phyloP scores from a whole-genome alignment of 495 filamentous ascomycete genomes.

The Penicilliopsis zonata region DNA sequence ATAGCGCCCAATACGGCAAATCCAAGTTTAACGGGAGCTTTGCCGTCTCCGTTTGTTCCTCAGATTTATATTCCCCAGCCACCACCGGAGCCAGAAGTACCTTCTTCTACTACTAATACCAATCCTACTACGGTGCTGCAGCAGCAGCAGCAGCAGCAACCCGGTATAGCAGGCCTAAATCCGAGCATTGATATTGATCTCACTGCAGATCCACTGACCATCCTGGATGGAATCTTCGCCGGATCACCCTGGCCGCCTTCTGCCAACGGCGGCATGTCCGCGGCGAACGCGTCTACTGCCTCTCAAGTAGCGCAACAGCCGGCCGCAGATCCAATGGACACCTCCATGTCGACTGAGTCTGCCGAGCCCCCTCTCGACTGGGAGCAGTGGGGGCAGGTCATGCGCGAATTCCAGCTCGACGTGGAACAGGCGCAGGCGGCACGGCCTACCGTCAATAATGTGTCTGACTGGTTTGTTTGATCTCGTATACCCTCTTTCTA shows the following conservation, averaged over 20 bases:
- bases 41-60: conserved; percentile 5
- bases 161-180: no score
- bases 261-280: no score
- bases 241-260: no score
- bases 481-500: not conserved
- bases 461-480: conserved; percentile 23
- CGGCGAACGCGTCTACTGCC: no score
- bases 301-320: no score
- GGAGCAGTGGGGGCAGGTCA: conserved; percentile 39
- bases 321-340: no score
- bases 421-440: conserved; percentile 16
- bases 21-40: conserved; percentile 2
- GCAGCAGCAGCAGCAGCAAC: no score
- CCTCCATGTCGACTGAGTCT: no score
- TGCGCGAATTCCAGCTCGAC: conserved; percentile 38
- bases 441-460: conserved; percentile 11
- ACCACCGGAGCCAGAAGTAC: conserved; percentile 3
- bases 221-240: no score
- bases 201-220: conserved; percentile 17
- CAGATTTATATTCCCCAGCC: conserved; percentile 2
- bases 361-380: conserved; percentile 13
- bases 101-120: no score
- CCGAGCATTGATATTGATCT: conserved; percentile 20
- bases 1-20: no score
- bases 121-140: no score